Base-by-base conservation (phyloP, 2,329 filamentous ascomycete genomes). In the Phyllosticta citriasiana region DNA sequence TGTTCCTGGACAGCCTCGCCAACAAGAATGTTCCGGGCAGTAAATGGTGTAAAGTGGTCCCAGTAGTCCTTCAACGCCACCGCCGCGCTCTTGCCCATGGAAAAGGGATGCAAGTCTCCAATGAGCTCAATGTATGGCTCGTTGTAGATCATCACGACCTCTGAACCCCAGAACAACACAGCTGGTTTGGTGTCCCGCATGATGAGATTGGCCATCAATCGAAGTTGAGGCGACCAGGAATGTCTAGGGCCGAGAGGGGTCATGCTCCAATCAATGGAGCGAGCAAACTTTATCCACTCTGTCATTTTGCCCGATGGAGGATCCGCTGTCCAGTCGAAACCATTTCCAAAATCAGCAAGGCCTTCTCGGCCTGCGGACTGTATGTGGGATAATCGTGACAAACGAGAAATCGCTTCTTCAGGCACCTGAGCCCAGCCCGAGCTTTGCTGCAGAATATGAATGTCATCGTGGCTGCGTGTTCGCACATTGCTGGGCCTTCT, bases 61-160 rank as follows among this genome's bases (percentile, higher is more conserved):
- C 68, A 72, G 88, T 91, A 86, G 88, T 88, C 1, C 82, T 88
- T 2, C 84, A 86, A 74, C 87, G 84, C 6, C 83, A 88, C n/a
- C 80, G 85, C 61, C 79, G 76, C 74, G 51, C 69, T 69, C 78
- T 82, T 1, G 83, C 89, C 66, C 77, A 84, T 60, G 80, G 78
- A 67, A 4, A 22, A 25, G 87, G 88, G 12, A 86, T 76, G 73
- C 9, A 69, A 63, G 0, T 55, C 55, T 2, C 68, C 70, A 5
- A 71, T 64, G 6, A 72, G 62, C 25, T 70, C 63, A 4, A 71
- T 65, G 25, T 74, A 75, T 0, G 66, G 63, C 35, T 73, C 70
- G 47, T 77, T 77, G 66, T 75, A 76, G 24, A 76, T 57, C 64
- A 73, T 71, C 22, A 67, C 69, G 53, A 72, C 68, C 2, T 72